These are phyloP conservation scores for Ophiostoma triangulosporum DNA, from an alignment of 2,329 filamentous ascomycete species.

Conservation along the genomic window DNA sequence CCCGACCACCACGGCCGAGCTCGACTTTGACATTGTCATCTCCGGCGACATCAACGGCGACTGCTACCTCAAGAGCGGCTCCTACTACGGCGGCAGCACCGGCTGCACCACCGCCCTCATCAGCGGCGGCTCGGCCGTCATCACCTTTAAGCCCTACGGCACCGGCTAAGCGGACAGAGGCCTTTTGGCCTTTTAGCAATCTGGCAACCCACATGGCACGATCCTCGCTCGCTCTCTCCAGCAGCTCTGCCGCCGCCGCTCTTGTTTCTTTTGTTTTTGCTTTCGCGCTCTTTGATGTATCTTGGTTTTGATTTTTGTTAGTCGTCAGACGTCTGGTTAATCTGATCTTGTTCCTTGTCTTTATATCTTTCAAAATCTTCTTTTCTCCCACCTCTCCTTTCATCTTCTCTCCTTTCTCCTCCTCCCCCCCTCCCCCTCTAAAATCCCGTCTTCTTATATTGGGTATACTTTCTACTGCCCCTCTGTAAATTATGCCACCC, in stretches of 20 bases:
- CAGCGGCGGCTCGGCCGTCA: constrained; percentile 7
- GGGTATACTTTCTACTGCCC: neutral
- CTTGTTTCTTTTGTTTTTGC: neutral
- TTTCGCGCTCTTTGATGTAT: neutral
- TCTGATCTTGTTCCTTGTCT: neutral
- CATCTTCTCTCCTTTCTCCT: neutral
- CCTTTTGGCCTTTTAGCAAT: neutral
- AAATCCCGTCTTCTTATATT: neutral
- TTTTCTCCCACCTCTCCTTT: neutral
- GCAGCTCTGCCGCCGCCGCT: neutral
- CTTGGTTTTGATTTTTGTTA: neutral
- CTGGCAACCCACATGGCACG: neutral
- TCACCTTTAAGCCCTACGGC: constrained; percentile 7
- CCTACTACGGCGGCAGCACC: constrained; percentile 41
- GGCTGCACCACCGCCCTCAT: constrained; percentile 50
- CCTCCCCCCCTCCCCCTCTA: neutral
- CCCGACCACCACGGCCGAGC: constrained; percentile 54
- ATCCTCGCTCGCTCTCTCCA: neutral
- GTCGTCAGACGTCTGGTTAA: neutral
- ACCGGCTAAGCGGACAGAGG: constrained; percentile 3
- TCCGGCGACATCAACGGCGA: constrained; percentile 43
- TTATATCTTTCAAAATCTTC: neutral
- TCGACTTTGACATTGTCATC: constrained; percentile 72
- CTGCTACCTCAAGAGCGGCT: constrained; percentile 54
- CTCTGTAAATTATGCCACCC: neutral